These are phyloP conservation scores for Ophiocordyceps australis DNA, from an alignment of 2,329 filamentous ascomycete species.

Conservation along the genomic window DNA sequence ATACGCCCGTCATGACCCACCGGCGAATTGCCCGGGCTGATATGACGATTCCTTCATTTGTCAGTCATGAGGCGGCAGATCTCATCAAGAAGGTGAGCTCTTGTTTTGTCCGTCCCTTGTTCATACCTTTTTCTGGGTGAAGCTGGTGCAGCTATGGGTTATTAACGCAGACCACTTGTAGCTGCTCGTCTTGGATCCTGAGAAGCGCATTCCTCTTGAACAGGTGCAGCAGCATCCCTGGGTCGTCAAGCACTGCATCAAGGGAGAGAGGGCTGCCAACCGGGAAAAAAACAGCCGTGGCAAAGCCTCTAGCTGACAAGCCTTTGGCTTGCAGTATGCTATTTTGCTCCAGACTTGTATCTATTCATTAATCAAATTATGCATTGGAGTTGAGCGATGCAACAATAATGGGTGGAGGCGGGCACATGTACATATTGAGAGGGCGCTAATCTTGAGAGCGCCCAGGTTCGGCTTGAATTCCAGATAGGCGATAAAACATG, in stretches of 20 bases:
- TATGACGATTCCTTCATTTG: slow-evolving; percentile 81
- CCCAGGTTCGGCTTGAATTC: too few species aligned
- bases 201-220: slow-evolving; percentile 80
- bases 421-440: too few species aligned
- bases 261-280: slow-evolving; percentile 33
- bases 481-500: too few species aligned
- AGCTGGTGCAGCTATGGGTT: too few species aligned
- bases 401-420: too few species aligned
- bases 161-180: slow-evolving; percentile 21
- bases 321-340: too few species aligned
- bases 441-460: too few species aligned
- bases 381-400: too few species aligned
- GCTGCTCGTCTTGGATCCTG: slow-evolving; percentile 82
- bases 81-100: slow-evolving; percentile 72
- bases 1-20: slow-evolving; percentile 88
- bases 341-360: too few species aligned
- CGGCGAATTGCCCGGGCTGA: slow-evolving; percentile 74
- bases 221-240: slow-evolving; percentile 83
- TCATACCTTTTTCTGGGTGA: slow-evolving; percentile 4
- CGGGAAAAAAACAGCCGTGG: too few species aligned
- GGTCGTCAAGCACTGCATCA: slow-evolving; percentile 88
- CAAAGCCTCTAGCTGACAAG: slow-evolving; percentile 12
- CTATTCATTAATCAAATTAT: too few species aligned
- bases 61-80: slow-evolving; percentile 79
- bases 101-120: too few species aligned